A percentile compares a stretch with the other conserved stretches of the same genome.
Conservation (phyloP, 139 green algal species). For the Chlorella vulgaris region DNA sequence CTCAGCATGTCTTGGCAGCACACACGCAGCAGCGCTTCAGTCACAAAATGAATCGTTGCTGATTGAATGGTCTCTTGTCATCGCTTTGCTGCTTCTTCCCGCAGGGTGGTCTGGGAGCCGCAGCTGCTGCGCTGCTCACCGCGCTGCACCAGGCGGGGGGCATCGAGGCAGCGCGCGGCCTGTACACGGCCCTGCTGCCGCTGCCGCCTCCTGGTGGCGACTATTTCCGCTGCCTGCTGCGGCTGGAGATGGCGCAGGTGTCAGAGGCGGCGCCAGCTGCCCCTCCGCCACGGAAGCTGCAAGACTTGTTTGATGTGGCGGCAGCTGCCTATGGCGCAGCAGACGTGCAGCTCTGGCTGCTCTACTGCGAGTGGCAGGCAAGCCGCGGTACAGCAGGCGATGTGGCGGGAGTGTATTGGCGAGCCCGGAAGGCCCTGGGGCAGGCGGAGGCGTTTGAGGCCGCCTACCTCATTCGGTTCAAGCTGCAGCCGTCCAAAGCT, state of each 20-base stretch:
- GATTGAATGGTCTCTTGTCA: too few species aligned
- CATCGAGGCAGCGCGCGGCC: constrained; percentile 42
- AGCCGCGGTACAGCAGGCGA: constrained; percentile 12
- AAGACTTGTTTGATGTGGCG: constrained; percentile 59
- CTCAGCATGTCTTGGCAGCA: neutral
- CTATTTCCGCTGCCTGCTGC: constrained; percentile 61
- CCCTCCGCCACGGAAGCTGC: neutral
- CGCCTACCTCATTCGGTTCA: constrained; percentile 18
- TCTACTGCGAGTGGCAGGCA: constrained; percentile 49
- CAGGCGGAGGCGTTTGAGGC: constrained; percentile 58
- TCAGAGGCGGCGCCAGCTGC: constrained; percentile 8
- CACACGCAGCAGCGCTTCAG: neutral
- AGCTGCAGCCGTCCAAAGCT: neutral
- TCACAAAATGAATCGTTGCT: too few species aligned
- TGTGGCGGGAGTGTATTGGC: constrained; percentile 66
- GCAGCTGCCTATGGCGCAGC: constrained; percentile 50
- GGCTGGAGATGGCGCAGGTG: constrained; percentile 47
- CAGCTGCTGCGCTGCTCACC: constrained; percentile 44
- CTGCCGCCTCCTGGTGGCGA: constrained; percentile 65
- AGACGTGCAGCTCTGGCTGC: constrained; percentile 69
- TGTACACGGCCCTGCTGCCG: constrained; percentile 57
- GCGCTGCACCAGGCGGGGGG: constrained; percentile 27
- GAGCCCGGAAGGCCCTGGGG: constrained; percentile 64
- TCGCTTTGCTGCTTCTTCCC: neutral
- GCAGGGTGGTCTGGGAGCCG: constrained; percentile 58